Evolutionary conservation across 2,329 filamentous ascomycete genomes (phyloP), one percentile per base, ranked within the genome.

Genomic region (Ophiostoma piceae): DNA sequence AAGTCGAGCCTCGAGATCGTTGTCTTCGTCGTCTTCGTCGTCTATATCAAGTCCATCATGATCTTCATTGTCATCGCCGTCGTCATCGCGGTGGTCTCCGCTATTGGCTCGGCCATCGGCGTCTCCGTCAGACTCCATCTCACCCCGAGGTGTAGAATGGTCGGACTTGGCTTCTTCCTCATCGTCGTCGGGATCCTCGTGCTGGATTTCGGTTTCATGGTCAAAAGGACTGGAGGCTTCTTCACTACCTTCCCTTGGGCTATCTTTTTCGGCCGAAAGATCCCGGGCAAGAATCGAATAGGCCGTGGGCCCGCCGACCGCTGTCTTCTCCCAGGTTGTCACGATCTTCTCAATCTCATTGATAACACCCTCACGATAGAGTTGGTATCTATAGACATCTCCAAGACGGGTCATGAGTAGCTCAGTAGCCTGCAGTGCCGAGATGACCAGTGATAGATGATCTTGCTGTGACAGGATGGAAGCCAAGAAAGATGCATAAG

Each of bases 381-480:
- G 94, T 75, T 99, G 96, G 75, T 97, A 96, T 35, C 92, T 89
- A 77, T 99, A 99, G 39, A 98, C 91, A 29, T 89, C 85, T 73
- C 94, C 92, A 6, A 99, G 82, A 22, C 96, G 89, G 75, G 89
- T 90, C 71, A 97, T 85, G 0, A 99, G 85, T 6, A 99, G 83
- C 78, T 97, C 94, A 0, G 94, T 92, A 51, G 94, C 94, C 76
- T 97, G 92, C 19, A 99, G 82, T 22, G 92, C 94, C 74, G 90
- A 90, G 72, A 93, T 91, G 11, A 98, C 93, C 5, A 99, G 83
- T 1, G 90, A 90, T 0, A 92, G 87, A 74, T 99, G 94, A 75
- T 99, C 96, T 77, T 97, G 91, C 76, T 99, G 95, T 0, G 94
- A 97, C 22, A 99, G 82, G 72, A 99, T 99, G 0, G 94, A 93